These are phyloP conservation scores for Xerophyta viscosa DNA, from an alignment of 106 monocot species.

Conservation along the genomic window DNA sequence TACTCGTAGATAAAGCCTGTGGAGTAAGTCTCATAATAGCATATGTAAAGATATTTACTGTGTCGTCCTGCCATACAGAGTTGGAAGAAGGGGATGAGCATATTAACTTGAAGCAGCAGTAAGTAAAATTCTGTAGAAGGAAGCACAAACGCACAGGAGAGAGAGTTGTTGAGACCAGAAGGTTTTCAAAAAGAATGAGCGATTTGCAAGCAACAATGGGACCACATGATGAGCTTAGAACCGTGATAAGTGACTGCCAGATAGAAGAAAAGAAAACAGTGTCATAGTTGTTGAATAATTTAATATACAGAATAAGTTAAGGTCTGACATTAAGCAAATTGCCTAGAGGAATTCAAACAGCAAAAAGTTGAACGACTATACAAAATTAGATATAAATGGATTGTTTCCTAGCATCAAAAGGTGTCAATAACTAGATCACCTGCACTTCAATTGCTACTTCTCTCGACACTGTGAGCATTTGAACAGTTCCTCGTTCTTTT, in stretches of 20 bases:
- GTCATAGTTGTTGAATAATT: no score
- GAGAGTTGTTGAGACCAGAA: constrained; percentile 84
- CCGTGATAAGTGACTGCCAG: constrained; percentile 72
- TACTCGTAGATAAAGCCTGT: constrained; percentile 58
- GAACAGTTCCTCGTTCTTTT: constrained; percentile 73
- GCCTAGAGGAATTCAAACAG: no score
- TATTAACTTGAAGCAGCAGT: no score
- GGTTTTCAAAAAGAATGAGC: constrained; percentile 78
- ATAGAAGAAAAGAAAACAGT: constrained; percentile 1
- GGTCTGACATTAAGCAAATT: no score
- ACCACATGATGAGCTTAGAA: constrained; percentile 46
- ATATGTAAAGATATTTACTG: constrained; percentile 64
- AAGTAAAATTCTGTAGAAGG: neutral
- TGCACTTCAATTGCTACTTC: constrained; percentile 93
- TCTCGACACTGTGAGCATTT: constrained; percentile 73
- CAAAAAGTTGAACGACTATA: no score
- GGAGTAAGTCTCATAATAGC: constrained; percentile 82
- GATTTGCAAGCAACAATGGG: constrained; percentile 47
- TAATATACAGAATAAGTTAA: no score
- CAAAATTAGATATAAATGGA: no score
- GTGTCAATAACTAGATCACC: constrained; percentile 22
- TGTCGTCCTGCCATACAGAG: constrained; percentile 58
- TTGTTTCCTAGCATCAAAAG: no score
- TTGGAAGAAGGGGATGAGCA: no score
- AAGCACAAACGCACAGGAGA: constrained; percentile 72